Conservation (phyloP, 2,329 filamentous ascomycete genomes). For the Byssothecium circinans region DNA sequence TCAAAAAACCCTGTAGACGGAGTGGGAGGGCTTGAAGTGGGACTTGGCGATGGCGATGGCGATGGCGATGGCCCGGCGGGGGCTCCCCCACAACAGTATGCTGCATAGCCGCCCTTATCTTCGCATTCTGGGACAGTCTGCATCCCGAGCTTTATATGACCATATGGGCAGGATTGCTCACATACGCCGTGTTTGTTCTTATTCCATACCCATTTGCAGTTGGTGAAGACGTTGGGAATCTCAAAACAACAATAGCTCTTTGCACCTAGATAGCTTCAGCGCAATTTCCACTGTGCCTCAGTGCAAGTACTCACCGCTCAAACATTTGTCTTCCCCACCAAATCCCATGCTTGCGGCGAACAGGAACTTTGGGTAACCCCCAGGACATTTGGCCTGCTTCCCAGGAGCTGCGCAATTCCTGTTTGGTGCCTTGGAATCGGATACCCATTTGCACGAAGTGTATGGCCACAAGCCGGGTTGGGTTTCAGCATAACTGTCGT, state of each 20-base stretch:
- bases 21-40: not conserved
- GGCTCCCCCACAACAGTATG: slow-evolving; percentile 2
- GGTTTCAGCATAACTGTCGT: no score
- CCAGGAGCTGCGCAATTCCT: not conserved
- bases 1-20: not conserved
- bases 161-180: slow-evolving; percentile 2
- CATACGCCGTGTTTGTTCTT: not conserved
- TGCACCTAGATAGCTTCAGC: not conserved
- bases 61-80: not conserved
- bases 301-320: not conserved
- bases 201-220: not conserved
- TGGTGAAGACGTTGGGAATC: not conserved
- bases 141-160: slow-evolving; percentile 2
- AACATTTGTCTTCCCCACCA: slow-evolving; percentile 1
- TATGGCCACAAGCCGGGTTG: not conserved
- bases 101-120: not conserved
- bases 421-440: not conserved
- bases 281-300: not conserved
- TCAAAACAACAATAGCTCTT: slow-evolving; percentile 1
- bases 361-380: not conserved
- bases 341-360: not conserved
- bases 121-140: not conserved
- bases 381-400: not conserved
- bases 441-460: not conserved
- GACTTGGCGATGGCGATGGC: not conserved